These are phyloP conservation scores for Vitis rotundifolia DNA, from an alignment of 164 flowering plant species.

Conservation along the genomic window DNA sequence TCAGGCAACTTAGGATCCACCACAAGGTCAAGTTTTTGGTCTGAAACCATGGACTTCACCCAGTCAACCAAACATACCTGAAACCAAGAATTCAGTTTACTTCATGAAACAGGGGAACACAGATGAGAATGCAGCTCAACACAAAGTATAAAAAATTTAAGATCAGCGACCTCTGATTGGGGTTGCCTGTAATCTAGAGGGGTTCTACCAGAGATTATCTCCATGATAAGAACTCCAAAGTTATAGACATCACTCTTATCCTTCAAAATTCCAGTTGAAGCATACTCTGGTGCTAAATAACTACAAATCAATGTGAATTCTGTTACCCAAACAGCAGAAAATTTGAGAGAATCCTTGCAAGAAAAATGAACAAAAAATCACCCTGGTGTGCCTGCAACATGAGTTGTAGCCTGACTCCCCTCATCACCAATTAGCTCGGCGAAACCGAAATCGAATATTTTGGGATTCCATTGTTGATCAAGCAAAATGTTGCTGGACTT, in stretches of 20 bases:
- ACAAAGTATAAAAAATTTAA: neutral
- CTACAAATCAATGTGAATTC: conserved; percentile 7
- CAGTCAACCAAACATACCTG: conserved; percentile 45
- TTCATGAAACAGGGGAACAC: neutral
- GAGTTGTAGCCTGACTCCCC: conserved; percentile 10
- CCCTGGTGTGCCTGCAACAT: conserved; percentile 26
- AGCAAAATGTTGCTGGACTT: conserved; percentile 51
- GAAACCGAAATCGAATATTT: conserved; percentile 45
- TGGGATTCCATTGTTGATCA: conserved; percentile 56
- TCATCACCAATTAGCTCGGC: conserved; percentile 25
- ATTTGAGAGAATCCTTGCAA: neutral
- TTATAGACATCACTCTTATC: conserved; percentile 42
- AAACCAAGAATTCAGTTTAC: neutral
- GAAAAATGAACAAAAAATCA: conserved; percentile 11
- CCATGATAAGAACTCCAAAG: conserved; percentile 53
- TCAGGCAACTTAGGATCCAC: conserved; percentile 37
- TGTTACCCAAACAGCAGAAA: neutral
- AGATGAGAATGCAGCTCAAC: no score
- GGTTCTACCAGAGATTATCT: conserved; percentile 39
- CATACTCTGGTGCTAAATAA: conserved; percentile 21
- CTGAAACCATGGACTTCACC: conserved; percentile 36
- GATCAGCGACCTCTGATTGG: conserved; percentile 18
- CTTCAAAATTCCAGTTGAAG: neutral
- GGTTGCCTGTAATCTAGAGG: conserved; percentile 26
- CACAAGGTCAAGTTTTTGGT: conserved; percentile 15